Evolutionary conservation across 257 asterid species (phyloP).

Genomic region (Ligustrum vulgare): DNA sequence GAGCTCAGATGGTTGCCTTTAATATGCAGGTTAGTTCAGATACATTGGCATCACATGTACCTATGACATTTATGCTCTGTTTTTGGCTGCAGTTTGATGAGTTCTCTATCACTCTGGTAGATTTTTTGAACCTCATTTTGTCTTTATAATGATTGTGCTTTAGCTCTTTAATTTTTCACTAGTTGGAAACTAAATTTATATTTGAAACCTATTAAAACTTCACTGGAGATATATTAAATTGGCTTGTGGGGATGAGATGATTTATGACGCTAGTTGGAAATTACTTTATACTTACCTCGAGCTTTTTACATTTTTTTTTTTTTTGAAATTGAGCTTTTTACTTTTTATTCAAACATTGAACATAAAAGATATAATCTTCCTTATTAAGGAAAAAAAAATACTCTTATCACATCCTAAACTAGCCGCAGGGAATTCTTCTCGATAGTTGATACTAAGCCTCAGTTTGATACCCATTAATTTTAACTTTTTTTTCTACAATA

Average conservation of each 20-base stretch:
- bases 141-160: not conserved
- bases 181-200: not conserved
- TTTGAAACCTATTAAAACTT: not conserved
- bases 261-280: not conserved
- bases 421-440: not conserved
- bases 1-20: slow-evolving; percentile 98
- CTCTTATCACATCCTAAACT: not conserved
- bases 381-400: no score
- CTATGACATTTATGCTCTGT: not conserved
- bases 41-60: not conserved
- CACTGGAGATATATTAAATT: not conserved
- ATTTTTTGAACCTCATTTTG: not conserved
- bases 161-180: not conserved
- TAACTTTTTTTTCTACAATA: no score
- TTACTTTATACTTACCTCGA: not conserved
- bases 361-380: not conserved
- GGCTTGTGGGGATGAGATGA: not conserved
- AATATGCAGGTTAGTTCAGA: slow-evolving; percentile 84
- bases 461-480: no score
- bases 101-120: not conserved
- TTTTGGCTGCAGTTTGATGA: not conserved
- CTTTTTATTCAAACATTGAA: not conserved
- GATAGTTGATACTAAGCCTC: not conserved
- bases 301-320: not conserved
- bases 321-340: not conserved